A percentile compares a stretch with the other conserved stretches of the same genome.
Evolutionary conservation across 495 filamentous ascomycete genomes (phyloP).

Genomic region (Friedmanniomyces endolithicus): DNA sequence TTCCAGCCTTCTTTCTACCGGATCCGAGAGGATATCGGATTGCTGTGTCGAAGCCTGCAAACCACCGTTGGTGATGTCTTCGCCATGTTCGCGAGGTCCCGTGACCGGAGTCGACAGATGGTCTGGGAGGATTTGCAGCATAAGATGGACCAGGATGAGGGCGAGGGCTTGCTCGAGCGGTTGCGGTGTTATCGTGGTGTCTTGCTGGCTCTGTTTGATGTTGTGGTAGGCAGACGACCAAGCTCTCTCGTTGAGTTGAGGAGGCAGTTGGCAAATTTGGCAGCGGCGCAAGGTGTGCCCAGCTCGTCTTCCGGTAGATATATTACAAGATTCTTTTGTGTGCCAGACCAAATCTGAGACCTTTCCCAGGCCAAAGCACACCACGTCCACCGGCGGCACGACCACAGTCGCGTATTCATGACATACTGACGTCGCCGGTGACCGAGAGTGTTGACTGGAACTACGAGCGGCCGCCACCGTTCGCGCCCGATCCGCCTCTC

Average conservation of each 20-base stretch:
- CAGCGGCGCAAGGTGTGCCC: background rate
- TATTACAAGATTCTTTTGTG: background rate
- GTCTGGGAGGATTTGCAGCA: slow-evolving; percentile 42
- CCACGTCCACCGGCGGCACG: slow-evolving; percentile 6
- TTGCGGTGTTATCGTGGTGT: slow-evolving; percentile 44
- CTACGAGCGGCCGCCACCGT: slow-evolving; percentile 11
- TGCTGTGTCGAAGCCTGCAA: slow-evolving; percentile 37
- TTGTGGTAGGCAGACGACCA: slow-evolving; percentile 36
- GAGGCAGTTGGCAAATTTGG: slow-evolving; percentile 8
- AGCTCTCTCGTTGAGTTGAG: slow-evolving; percentile 8
- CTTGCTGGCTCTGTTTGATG: slow-evolving; percentile 36
- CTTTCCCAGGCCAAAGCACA: slow-evolving; percentile 1
- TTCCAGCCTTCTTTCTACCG: slow-evolving; percentile 4
- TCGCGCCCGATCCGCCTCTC: slow-evolving; percentile 23
- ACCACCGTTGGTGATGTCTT: slow-evolving; percentile 43
- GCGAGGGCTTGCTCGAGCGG: slow-evolving; percentile 37
- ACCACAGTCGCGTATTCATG: background rate
- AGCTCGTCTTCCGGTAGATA: background rate
- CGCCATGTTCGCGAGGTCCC: slow-evolving; percentile 39
- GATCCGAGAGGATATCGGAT: slow-evolving; percentile 36
- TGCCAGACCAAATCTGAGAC: background rate
- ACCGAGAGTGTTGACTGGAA: background rate
- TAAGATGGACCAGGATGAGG: slow-evolving; percentile 41
- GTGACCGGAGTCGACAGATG: slow-evolving; percentile 33
- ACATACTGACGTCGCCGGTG: slow-evolving; percentile 4